Percentiles rank a stretch among this genome's conserved stretches.
These are phyloP conservation scores for Colletotrichum liaoningense DNA, from an alignment of 2,329 filamentous ascomycete species.

Conservation along the genomic window DNA sequence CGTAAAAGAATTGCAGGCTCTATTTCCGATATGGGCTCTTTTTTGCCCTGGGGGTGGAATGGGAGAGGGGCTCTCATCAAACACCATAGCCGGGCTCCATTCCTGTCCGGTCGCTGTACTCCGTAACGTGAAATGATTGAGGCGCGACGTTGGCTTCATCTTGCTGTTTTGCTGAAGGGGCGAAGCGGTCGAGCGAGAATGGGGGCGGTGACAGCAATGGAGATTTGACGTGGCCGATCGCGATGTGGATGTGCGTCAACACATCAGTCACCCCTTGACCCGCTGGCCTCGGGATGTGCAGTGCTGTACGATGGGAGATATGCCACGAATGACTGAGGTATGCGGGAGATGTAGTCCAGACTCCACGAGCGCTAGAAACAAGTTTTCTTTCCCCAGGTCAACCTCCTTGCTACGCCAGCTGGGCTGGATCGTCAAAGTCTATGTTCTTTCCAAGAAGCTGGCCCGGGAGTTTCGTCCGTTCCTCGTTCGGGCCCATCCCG, in stretches of 20 bases:
- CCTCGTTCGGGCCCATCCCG: too few species aligned
- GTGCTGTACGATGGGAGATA: background rate
- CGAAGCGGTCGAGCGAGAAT: background rate
- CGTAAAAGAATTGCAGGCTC: conserved; percentile 23
- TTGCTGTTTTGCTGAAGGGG: background rate
- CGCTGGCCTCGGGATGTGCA: background rate
- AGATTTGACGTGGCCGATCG: conserved; percentile 11
- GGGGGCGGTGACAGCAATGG: background rate
- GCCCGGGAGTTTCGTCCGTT: background rate
- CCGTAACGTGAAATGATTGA: conserved; percentile 8
- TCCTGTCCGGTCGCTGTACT: background rate
- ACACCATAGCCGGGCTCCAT: background rate
- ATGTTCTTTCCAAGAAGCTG: background rate
- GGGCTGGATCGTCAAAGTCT: background rate
- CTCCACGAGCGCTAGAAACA: background rate
- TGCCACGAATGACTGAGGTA: background rate
- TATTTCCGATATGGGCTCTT: conserved; percentile 31
- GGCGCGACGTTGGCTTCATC: background rate
- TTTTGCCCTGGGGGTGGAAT: background rate
- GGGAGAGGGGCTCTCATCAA: conserved; percentile 8
- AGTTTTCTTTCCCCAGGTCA: background rate
- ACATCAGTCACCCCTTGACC: background rate
- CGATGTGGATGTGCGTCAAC: background rate
- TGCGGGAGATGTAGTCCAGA: background rate
- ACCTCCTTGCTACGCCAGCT: background rate